Evolutionary conservation across 106 monocot species (phyloP).

Genomic region (Allium sativum): DNA sequence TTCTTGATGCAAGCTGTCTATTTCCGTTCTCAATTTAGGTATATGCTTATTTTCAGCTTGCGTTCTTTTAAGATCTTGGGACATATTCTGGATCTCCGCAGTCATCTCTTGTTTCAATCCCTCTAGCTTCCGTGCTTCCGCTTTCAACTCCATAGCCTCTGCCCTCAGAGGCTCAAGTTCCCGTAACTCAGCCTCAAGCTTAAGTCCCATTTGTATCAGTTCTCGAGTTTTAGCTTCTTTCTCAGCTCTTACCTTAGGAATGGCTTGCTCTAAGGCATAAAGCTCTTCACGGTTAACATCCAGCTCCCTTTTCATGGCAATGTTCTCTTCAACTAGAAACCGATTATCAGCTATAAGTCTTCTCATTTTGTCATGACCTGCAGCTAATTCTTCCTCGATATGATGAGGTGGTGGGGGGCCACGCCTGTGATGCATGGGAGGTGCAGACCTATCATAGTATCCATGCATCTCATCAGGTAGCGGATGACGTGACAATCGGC

Average conservation of each 20-base stretch:
- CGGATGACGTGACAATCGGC: constrained; percentile 22
- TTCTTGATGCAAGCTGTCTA: constrained; percentile 39
- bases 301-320: constrained; percentile 25
- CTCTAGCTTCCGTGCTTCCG: constrained; percentile 35
- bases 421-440: constrained; percentile 7
- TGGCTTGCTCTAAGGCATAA: constrained; percentile 24
- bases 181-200: constrained; percentile 43
- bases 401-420: constrained; percentile 16
- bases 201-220: constrained; percentile 38
- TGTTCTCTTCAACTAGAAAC: constrained; percentile 38
- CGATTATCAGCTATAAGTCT: constrained; percentile 36
- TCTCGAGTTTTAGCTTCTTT: constrained; percentile 43
- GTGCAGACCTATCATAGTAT: constrained; percentile 23
- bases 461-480: constrained; percentile 12
- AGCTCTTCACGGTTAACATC: constrained; percentile 25
- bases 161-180: constrained; percentile 35
- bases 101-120: constrained; percentile 26
- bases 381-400: constrained; percentile 34
- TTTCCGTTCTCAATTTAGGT: constrained; percentile 19
- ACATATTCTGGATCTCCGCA: constrained; percentile 23
- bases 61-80: constrained; percentile 30
- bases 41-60: constrained; percentile 41
- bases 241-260: constrained; percentile 39
- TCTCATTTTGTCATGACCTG: constrained; percentile 29
- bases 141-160: constrained; percentile 26